A percentile compares a stretch with the other conserved stretches of the same genome.
Evolutionary conservation across 2,329 filamentous ascomycete genomes (phyloP).

Genomic region (Tolypocladium paradoxum): DNA sequence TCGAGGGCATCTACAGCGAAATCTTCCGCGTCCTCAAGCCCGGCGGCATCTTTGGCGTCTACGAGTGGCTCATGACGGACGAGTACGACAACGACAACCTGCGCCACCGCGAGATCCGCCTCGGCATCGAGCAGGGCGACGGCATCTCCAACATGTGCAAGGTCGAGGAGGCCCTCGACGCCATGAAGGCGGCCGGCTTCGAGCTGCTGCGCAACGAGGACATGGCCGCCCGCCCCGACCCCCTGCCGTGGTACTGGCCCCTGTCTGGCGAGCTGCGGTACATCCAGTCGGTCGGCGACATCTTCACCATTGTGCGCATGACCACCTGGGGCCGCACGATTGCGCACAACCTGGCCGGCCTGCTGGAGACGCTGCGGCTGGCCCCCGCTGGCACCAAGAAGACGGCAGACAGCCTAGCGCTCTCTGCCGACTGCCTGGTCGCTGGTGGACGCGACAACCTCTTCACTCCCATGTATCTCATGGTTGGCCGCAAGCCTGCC

Average conservation of each 20-base stretch:
- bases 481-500: constrained; percentile 78
- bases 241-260: constrained; percentile 89
- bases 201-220: constrained; percentile 77
- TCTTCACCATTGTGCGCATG: constrained; percentile 80
- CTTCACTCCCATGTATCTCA: constrained; percentile 98
- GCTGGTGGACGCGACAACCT: constrained; percentile 78
- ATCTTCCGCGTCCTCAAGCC: constrained; percentile 95
- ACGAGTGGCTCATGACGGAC: constrained; percentile 99
- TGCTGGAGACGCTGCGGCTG: constrained; percentile 62
- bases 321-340: constrained; percentile 69
- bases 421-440: constrained; percentile 75
- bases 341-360: constrained; percentile 66
- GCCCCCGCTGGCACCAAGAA: constrained; percentile 81
- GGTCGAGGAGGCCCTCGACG: constrained; percentile 66
- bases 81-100: constrained; percentile 83
- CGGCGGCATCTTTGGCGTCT: constrained; percentile 89
- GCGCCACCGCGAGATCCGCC: constrained; percentile 77
- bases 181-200: constrained; percentile 83
- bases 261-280: constrained; percentile 77
- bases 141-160: constrained; percentile 97
- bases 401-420: constrained; percentile 81
- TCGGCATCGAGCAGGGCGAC: constrained; percentile 90
- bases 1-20: constrained; percentile 87
- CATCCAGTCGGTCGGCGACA: constrained; percentile 67
- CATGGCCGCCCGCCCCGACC: constrained; percentile 64